phyloP scores from a whole-genome alignment of 805 yeast genomes.

The Lipomyces oligophaga region DNA sequence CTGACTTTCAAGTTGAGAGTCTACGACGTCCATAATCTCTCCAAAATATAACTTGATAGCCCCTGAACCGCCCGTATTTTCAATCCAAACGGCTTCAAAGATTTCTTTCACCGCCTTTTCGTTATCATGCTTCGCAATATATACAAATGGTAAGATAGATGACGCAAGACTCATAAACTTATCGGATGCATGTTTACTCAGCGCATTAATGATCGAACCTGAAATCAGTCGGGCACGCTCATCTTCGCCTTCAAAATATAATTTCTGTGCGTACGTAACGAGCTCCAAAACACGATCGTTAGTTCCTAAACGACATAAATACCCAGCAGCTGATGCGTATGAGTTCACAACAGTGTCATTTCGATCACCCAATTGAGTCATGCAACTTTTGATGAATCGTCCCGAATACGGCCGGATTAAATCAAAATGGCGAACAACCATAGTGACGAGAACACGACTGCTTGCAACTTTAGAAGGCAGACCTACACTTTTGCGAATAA shows the following conservation, averaged over 20 bases:
- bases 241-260: conserved; percentile 58
- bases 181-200: conserved; percentile 65
- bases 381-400: conserved; percentile 54
- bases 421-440: conserved; percentile 55
- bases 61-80: conserved; percentile 68
- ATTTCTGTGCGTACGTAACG: conserved; percentile 46
- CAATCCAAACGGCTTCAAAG: conserved; percentile 72
- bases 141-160: conserved; percentile 72
- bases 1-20: conserved; percentile 50
- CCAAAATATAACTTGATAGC: conserved; percentile 63
- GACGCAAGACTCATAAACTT: conserved; percentile 58
- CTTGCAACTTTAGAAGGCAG: conserved; percentile 89
- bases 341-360: conserved; percentile 71
- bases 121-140: conserved; percentile 68
- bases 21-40: conserved; percentile 60
- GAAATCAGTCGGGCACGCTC: conserved; percentile 45
- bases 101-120: conserved; percentile 44
- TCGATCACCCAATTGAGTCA: conserved; percentile 59
- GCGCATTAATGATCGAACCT: conserved; percentile 43
- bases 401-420: conserved; percentile 54
- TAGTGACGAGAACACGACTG: conserved; percentile 62
- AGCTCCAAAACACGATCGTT: conserved; percentile 52
- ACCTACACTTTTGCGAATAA: conserved; percentile 72
- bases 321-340: conserved; percentile 77
- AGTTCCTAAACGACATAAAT: conserved; percentile 61